A percentile compares a stretch with the other conserved stretches of the same genome.
Conservation (phyloP, 2,329 filamentous ascomycete genomes). For the Blastomyces gilchristii region DNA sequence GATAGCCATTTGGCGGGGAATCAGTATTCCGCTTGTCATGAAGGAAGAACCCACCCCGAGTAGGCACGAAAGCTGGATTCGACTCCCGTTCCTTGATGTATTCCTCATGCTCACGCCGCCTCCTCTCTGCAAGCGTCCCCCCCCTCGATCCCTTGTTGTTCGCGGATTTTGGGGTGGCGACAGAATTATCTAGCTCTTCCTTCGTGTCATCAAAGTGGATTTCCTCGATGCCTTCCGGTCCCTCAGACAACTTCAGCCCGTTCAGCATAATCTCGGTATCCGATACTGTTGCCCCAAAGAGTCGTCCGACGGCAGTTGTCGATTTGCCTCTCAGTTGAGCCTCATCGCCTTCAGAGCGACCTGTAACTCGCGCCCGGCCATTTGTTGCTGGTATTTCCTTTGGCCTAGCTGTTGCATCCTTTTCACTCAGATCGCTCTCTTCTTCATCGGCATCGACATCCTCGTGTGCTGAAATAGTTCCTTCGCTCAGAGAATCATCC, state of each 20-base stretch:
- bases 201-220: constrained; percentile 43
- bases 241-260: constrained; percentile 42
- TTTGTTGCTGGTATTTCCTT: constrained; percentile 18
- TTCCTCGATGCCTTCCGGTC: constrained; percentile 30
- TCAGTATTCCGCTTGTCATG: constrained; percentile 79
- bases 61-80: constrained; percentile 88
- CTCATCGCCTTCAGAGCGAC: constrained; percentile 16
- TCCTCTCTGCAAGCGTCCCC: constrained; percentile 56
- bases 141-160: constrained; percentile 28
- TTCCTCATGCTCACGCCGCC: constrained; percentile 79
- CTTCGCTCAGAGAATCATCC: constrained; percentile 55
- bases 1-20: constrained; percentile 66
- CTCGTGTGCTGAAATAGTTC: constrained; percentile 47
- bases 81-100: constrained; percentile 80
- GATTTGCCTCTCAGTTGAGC: constrained; percentile 28
- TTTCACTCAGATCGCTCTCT: constrained; percentile 48
- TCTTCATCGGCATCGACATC: constrained; percentile 51
- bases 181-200: constrained; percentile 20
- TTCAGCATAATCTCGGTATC: constrained; percentile 55
- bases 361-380: constrained; percentile 23
- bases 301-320: constrained; percentile 24
- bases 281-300: constrained; percentile 32
- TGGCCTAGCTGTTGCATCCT: constrained; percentile 32
- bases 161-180: constrained; percentile 32
- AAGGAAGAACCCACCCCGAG: constrained; percentile 91